Conservation (phyloP, 306 rosid genomes). For the Sicyos baderoa region DNA sequence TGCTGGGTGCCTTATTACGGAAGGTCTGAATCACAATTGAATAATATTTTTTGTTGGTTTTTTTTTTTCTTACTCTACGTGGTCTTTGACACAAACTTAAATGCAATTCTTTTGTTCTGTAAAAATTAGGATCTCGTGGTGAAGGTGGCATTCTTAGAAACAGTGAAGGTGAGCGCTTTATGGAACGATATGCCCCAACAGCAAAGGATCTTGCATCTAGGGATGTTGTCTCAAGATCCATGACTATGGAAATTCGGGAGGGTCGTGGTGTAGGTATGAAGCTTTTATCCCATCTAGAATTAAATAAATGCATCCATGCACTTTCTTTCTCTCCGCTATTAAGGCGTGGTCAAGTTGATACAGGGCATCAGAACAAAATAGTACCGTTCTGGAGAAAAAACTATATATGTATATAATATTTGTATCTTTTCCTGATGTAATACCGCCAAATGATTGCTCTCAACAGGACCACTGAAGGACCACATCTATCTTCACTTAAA, state of each 20-base stretch:
- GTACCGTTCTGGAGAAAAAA: background rate
- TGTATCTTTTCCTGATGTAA: no score
- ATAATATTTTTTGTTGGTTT: background rate
- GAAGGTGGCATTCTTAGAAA: conserved; percentile 98
- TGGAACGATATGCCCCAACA: conserved; percentile 98
- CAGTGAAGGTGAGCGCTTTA: conserved; percentile 94
- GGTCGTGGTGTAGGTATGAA: conserved; percentile 94
- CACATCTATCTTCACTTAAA: conserved; percentile 97
- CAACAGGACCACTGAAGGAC: conserved; percentile 90
- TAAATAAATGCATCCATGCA: background rate
- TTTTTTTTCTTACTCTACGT: background rate
- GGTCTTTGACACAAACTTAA: background rate
- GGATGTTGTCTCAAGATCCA: conserved; percentile 89
- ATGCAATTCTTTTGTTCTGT: conserved; percentile 22
- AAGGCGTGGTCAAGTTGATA: background rate
- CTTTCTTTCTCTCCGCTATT: background rate
- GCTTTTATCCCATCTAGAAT: conserved; percentile 4
- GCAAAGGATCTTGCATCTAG: conserved; percentile 98
- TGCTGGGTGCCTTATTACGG: conserved; percentile 96
- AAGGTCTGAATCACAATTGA: conserved; percentile 37
- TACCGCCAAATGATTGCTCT: no score
- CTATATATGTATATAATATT: background rate
- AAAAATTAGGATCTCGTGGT: conserved; percentile 78
- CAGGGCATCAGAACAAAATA: background rate
- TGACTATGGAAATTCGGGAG: conserved; percentile 97